Evolutionary conservation across 169 alveolate species (phyloP).

Genomic region (Sarcocystis neurona): DNA sequence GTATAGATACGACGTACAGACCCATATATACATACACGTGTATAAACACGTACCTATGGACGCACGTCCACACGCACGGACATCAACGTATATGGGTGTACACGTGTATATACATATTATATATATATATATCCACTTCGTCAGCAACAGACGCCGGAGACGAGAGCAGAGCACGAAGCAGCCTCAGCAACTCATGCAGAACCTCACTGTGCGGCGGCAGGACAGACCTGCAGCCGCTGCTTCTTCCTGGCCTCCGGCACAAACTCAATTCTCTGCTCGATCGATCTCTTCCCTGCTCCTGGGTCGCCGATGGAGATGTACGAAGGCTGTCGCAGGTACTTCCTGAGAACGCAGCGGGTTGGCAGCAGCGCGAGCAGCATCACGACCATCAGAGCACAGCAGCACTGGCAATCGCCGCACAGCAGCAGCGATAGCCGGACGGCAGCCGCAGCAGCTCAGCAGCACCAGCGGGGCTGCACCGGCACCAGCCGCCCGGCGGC

Average conservation of each 20-base stretch:
- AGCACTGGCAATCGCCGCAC: constrained; percentile 1
- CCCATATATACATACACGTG: too few species aligned
- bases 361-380: constrained; percentile 29
- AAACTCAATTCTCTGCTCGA: constrained; percentile 90
- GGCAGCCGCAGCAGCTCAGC: not conserved
- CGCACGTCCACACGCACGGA: too few species aligned
- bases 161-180: not conserved
- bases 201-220: not conserved
- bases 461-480: too few species aligned
- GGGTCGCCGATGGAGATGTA: constrained; percentile 93
- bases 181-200: not conserved
- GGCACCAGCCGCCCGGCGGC: too few species aligned
- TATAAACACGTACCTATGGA: too few species aligned
- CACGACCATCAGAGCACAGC: not conserved
- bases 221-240: constrained; percentile 63
- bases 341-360: constrained; percentile 59
- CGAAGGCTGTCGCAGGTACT: constrained; percentile 88
- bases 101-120: too few species aligned
- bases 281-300: constrained; percentile 93
- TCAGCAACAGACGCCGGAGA: not conserved
- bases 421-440: not conserved
- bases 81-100: too few species aligned
- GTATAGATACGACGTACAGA: too few species aligned
- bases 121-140: not conserved
- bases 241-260: constrained; percentile 86